These are phyloP conservation scores for Epicoccum sorghinum DNA, from an alignment of 2,329 filamentous ascomycete genomes.

Conservation along the genomic window DNA sequence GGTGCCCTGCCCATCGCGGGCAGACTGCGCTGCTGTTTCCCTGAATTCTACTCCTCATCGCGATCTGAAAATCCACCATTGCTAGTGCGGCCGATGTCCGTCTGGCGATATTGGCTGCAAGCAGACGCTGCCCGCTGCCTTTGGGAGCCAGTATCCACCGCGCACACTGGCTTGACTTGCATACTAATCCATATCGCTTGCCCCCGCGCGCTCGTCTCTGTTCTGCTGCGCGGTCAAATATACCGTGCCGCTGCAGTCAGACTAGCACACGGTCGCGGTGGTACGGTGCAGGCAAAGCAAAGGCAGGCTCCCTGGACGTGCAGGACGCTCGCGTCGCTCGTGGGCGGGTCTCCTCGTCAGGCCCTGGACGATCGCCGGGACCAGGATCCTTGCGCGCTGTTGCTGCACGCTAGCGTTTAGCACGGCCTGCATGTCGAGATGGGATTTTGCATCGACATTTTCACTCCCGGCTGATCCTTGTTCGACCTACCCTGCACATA, in stretches of 20 bases:
- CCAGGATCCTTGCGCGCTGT: conserved; percentile 12
- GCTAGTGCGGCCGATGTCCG: conserved; percentile 15
- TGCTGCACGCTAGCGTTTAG: conserved; percentile 14
- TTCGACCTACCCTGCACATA: conserved; percentile 8
- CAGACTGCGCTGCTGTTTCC: conserved; percentile 8
- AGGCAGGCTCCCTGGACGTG: conserved; percentile 14
- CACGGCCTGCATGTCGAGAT: conserved; percentile 20
- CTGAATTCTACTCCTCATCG: conserved; percentile 8
- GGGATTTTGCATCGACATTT: conserved; percentile 22
- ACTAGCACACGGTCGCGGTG: not conserved
- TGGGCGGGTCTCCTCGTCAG: conserved; percentile 16
- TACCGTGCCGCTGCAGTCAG: conserved; percentile 1
- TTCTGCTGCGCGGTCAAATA: conserved; percentile 1
- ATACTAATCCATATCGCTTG: too few species aligned
- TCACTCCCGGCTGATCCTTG: conserved; percentile 19
- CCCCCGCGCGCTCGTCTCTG: too few species aligned
- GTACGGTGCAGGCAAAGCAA: not conserved
- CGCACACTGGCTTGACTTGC: not conserved
- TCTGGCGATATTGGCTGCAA: conserved; percentile 4
- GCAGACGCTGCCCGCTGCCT: not conserved
- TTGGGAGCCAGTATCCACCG: not conserved
- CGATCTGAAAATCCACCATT: conserved; percentile 14
- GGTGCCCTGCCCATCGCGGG: conserved; percentile 11
- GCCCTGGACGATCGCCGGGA: conserved; percentile 19
- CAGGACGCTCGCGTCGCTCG: conserved; percentile 11